These are phyloP conservation scores for Apiospora kogelbergensis DNA, from an alignment of 2,329 filamentous ascomycete genomes.

Conservation along the genomic window DNA sequence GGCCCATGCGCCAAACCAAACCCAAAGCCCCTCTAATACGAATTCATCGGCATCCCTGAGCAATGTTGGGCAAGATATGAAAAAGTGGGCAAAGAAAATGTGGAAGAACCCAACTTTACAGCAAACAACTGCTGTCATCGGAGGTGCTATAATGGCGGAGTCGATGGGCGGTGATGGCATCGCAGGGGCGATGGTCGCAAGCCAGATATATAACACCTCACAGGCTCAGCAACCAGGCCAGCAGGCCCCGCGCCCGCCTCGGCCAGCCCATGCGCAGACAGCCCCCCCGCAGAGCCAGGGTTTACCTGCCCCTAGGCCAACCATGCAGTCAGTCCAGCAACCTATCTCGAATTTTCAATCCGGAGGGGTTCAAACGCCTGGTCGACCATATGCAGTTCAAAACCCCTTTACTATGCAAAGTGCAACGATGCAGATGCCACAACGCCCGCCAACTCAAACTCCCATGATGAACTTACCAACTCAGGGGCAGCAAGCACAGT, in stretches of 20 bases:
- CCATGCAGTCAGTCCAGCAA: conserved; percentile 12
- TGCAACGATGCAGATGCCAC: conserved; percentile 17
- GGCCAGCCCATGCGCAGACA: conserved; percentile 14
- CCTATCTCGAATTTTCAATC: conserved; percentile 20
- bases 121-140: conserved; percentile 24
- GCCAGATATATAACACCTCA: conserved; percentile 16
- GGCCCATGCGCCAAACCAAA: not conserved
- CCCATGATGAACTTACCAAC: conserved; percentile 3
- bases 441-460: conserved; percentile 15
- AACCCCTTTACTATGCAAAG: conserved; percentile 20
- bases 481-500: not conserved
- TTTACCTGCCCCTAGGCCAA: conserved; percentile 6
- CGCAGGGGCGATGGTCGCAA: conserved; percentile 18
- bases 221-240: conserved; percentile 15
- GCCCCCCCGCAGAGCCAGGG: conserved; percentile 19
- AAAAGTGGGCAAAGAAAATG: conserved; percentile 32
- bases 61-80: conserved; percentile 25
- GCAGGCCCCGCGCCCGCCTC: conserved; percentile 6
- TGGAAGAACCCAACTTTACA: conserved; percentile 26
- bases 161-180: conserved; percentile 20
- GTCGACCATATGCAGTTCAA: conserved; percentile 24
- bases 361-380: conserved; percentile 21
- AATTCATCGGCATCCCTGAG: not conserved
- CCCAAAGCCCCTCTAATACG: not conserved
- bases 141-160: conserved; percentile 23